Base-by-base conservation (phyloP, 176 grass and related monocot genomes). In the Chloris gayana region DNA sequence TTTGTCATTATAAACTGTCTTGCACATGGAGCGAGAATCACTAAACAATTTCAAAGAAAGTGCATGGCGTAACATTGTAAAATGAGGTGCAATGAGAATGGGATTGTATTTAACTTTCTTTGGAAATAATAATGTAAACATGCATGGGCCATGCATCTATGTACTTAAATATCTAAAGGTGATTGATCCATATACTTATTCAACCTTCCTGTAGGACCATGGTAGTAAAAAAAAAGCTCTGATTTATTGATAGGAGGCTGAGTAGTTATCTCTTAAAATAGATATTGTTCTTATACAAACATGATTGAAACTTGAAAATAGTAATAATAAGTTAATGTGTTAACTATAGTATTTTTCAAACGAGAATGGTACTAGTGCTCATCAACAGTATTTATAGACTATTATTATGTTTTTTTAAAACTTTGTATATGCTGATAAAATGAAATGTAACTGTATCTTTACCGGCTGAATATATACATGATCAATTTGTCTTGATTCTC, bases 21-120 rank as follows among this genome's bases (percentile, higher is more conserved):
- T 70, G 1, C 64, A 77, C 41, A 49, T 84, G 74, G 5, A 70
- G 29, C 24, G 12, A 47, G 25, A n/a, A 61, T 24, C n/a, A 57
- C 53, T 57, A 57, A 47, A 24, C 9, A 24, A 0, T 9, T 57
- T 10, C 6, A 57, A 24, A 70, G 2, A 45, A 11, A 69, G 25
- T 54, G 5, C 11, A 14, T 38, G 38, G 7, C 21, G 3, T 42
- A 21, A 45, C 42, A 34, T 44, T 63, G 11, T 44, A 77, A 46
- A 45, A 14, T 13, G 1, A 33, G 5, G 9, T 64, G 41, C 39
- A 64, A 22, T n/a, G 39, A 64, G 18, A 22, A 39, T 19, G 15
- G 17, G 0, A 2, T 57, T 57, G 0, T n/a, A 0, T n/a, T 57
- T n/a, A 6, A 19, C 7, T 57, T 57, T 3, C 6, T 22, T 57